Evolutionary conservation across 2,329 filamentous ascomycete species (phyloP), one percentile per base, ranked within the genome.

Genomic region (Fusarium irregulare): DNA sequence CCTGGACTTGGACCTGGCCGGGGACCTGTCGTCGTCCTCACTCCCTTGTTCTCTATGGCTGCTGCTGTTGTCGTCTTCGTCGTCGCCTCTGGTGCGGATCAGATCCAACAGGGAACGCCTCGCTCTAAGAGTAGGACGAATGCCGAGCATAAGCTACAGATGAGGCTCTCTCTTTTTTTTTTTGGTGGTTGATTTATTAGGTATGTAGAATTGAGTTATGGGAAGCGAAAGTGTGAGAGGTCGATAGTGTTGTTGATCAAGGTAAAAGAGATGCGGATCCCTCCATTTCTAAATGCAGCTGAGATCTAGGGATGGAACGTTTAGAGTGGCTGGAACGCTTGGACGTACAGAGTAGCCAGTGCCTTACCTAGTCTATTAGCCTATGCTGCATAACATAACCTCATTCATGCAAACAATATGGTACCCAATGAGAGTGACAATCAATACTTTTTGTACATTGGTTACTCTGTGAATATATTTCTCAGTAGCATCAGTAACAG

Each of bases 91-190:
- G 71, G 79, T 75, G 65, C 80, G 79, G 70, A 84, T 78, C 63
- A 87, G 80, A 66, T 87, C 85, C 77, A 87, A 82, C 72, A 87
- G 78, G 67, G 85, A 87, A 73, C 83, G 84, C 79, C 85, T 82
- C 74, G 84, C 82, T 83, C 81, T 83, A 71, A 87, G 79, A 65
- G 80, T 81, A 56, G 83, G 83, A 60, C 80, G 81, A 62, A 87
- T 79, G 79, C 85, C 85, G 75, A 85, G 78, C 85, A 87, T 87
- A 83, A 66, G 63, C 54, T 66, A 41, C 21, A 41, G 34, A 55
- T 46, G 45, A 74, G 59, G 60, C 37, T 27, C n/a, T 20, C 18
- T 27, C 25, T 27, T 28, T 6, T 30, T 69, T 58, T 71, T 64
- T 40, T n/a, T n/a, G 41, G 56, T 41, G 72, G 66, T 63, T 50